Percentiles rank a stretch among this genome's conserved stretches.
phyloP scores from a whole-genome alignment of 202 grass and related monocot genomes.

The Eragrostis tef region DNA sequence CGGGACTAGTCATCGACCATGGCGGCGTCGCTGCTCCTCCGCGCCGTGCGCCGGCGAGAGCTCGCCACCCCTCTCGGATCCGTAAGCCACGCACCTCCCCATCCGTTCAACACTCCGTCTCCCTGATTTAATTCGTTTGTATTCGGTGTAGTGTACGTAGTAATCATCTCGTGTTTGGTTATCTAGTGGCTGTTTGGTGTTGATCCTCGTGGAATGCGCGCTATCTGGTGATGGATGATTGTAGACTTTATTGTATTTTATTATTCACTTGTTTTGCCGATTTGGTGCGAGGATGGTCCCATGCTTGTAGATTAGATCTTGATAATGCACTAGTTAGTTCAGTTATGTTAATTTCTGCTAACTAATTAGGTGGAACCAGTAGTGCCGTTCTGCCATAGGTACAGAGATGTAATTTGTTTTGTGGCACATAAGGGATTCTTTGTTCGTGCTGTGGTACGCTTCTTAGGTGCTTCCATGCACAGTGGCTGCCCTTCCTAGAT shows the following conservation, averaged over 20 bases:
- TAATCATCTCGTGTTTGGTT: background rate
- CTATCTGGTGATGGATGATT: background rate
- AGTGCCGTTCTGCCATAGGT: background rate
- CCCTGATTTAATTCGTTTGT: background rate
- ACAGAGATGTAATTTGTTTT: too few species aligned
- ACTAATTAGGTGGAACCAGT: background rate
- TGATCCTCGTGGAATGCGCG: background rate
- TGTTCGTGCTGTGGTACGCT: background rate
- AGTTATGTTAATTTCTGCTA: background rate
- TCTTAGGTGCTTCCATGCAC: background rate
- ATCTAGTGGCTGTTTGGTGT: background rate
- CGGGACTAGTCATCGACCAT: conserved; percentile 32
- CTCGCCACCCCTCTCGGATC: conserved; percentile 61
- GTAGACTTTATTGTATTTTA: background rate
- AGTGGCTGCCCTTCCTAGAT: background rate
- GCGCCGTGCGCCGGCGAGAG: conserved; percentile 61
- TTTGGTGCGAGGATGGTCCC: background rate
- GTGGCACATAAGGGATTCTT: background rate
- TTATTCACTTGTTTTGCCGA: background rate
- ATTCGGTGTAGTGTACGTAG: background rate
- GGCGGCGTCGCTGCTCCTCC: conserved; percentile 66
- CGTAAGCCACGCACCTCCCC: conserved; percentile 10
- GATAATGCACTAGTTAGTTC: background rate
- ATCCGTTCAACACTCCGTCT: background rate
- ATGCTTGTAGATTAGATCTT: background rate